Evolutionary conservation across 495 filamentous ascomycete species (phyloP), one percentile per base, ranked within the genome.

Genomic region (Neurospora intermedia): DNA sequence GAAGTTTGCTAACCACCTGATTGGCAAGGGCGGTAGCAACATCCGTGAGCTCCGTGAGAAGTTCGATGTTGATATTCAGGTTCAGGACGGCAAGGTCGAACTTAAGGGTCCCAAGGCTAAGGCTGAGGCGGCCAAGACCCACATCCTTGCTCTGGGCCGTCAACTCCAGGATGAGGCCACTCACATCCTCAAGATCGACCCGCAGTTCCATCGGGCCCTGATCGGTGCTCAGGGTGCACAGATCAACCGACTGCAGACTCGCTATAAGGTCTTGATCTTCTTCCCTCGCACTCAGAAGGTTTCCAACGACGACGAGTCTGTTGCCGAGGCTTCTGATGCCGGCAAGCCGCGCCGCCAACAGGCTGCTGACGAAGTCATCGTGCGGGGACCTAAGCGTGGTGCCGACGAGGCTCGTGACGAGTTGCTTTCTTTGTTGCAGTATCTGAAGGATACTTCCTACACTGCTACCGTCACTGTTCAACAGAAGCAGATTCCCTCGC

Each of bases 11-110:
- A 96, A 96, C 78, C 90, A 94, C 80, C 86, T 99, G 20, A 98
- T 99, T 75, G 96, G 96, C 73, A 93, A 92, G 80, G 89, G 90
- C 46, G 96, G 96, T 35, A 94, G 94, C 83, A 95, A 95, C 81
- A 96, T 98, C 83, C 93, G 93, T 74, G 94, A 96, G 79, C 85
- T 97, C n/a, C 92, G 94, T 20, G 96, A 98, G 42, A 93, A 96
- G 79, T 97, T 96, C 76, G 96, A 98, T 79, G 96, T 99, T 42
- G 96, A 98, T 62, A 98, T 99, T 76, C 92, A 96, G 78, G 89
- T 98, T 43, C 92, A 97, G 62, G 87, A 90, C 72, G 88, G 89
- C 31, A 85, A 85, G 73, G 87, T 89, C n/a, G 85, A 87, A 73
- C 82, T 90, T 15, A 89, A 86, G 74, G 89, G 88, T 46, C 86